Conservation (phyloP, 2,329 filamentous ascomycete species). For the Penicillium sp. region DNA sequence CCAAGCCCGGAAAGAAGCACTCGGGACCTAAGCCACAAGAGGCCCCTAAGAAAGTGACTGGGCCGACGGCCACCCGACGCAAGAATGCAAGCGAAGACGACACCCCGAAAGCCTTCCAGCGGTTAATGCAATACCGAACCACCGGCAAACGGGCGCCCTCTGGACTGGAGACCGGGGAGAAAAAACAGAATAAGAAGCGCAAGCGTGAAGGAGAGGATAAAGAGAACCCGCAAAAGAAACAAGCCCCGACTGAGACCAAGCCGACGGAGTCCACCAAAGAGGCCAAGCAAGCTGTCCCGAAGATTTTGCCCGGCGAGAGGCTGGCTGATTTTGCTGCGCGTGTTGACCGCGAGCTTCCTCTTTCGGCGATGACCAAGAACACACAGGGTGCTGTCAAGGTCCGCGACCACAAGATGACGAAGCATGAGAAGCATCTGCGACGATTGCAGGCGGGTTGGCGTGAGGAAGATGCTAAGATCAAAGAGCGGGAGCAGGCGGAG, state of each 20-base stretch:
- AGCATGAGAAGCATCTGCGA: slow-evolving; percentile 74
- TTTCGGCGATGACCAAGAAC: slow-evolving; percentile 64
- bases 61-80: slow-evolving; percentile 40
- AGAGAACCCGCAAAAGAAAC: slow-evolving; percentile 12
- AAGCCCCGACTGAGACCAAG: slow-evolving; percentile 1
- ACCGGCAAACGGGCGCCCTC: slow-evolving; percentile 55
- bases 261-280: slow-evolving; percentile 11
- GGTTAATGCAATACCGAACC: slow-evolving; percentile 70
- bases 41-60: slow-evolving; percentile 43
- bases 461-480: slow-evolving; percentile 50
- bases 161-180: slow-evolving; percentile 56
- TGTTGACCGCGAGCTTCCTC: slow-evolving; percentile 77
- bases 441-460: slow-evolving; percentile 57
- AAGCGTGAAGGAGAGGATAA: slow-evolving; percentile 34
- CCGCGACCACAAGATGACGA: slow-evolving; percentile 61
- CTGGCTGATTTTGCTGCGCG: slow-evolving; percentile 74
- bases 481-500: slow-evolving; percentile 74
- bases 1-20: slow-evolving; percentile 34
- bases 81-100: slow-evolving; percentile 57
- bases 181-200: slow-evolving; percentile 47
- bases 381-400: slow-evolving; percentile 29
- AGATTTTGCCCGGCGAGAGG: slow-evolving; percentile 76
- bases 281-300: slow-evolving; percentile 44
- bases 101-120: slow-evolving; percentile 79
- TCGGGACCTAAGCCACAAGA: slow-evolving; percentile 7